phyloP scores from a whole-genome alignment of 2,329 filamentous ascomycete genomes.

The Penicillium sp. region DNA sequence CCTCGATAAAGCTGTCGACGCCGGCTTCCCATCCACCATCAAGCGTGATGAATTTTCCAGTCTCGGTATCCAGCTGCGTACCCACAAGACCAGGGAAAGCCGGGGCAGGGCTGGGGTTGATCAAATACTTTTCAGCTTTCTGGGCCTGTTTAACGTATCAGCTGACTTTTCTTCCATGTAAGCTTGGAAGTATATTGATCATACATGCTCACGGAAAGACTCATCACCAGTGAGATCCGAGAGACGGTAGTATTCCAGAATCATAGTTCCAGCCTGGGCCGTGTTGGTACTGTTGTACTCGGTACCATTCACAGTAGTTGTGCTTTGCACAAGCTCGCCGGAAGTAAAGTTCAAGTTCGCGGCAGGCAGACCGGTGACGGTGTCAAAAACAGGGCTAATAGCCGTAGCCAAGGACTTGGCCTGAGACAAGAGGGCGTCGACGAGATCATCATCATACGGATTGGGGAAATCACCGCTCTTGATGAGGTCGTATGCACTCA shows the following conservation, averaged over 20 bases:
- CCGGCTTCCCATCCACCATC: constrained; percentile 24
- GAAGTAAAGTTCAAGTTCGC: constrained; percentile 18
- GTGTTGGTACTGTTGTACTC: constrained; percentile 24
- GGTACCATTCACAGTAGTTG: constrained; percentile 15
- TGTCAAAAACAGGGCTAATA: constrained; percentile 21
- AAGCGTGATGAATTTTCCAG: constrained; percentile 22
- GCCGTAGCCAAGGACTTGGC: constrained; percentile 20
- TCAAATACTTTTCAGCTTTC: constrained; percentile 18
- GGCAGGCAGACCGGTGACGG: constrained; percentile 14
- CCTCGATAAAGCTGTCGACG: constrained; percentile 26
- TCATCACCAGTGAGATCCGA: constrained; percentile 26
- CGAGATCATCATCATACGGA: constrained; percentile 18
- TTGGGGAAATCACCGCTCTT: constrained; percentile 22
- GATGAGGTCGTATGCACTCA: constrained; percentile 24
- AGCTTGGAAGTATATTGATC: not conserved
- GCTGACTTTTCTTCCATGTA: not conserved
- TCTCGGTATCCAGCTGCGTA: constrained; percentile 20
- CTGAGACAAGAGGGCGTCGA: constrained; percentile 20
- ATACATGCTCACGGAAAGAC: constrained; percentile 18
- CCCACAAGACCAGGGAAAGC: constrained; percentile 22
- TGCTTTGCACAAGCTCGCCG: constrained; percentile 11
- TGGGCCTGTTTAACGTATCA: constrained; percentile 9
- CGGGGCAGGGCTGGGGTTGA: constrained; percentile 22
- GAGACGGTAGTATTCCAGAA: constrained; percentile 22
- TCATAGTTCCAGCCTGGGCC: constrained; percentile 23